Conservation (phyloP, 768 basidiomycete species). For the Boletus huronensis region DNA sequence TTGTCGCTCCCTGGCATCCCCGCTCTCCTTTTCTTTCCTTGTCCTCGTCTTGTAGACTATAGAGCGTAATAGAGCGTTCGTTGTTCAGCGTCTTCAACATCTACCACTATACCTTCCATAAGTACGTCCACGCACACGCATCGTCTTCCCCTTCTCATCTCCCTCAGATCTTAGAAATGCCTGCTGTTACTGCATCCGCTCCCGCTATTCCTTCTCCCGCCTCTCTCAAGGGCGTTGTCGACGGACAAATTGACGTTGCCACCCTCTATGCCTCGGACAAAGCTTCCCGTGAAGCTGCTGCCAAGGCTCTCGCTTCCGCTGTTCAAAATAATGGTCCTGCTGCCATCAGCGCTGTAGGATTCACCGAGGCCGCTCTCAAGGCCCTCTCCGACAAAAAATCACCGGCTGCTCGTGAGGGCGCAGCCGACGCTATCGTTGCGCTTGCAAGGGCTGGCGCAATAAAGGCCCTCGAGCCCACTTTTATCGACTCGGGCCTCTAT, state of each 20-base stretch:
- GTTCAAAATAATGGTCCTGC: conserved; percentile 83
- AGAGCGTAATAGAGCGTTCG: conserved; percentile 58
- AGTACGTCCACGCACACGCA: conserved; percentile 34
- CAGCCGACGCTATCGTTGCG: conserved; percentile 64
- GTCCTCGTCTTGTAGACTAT: conserved; percentile 31
- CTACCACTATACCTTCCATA: conserved; percentile 36
- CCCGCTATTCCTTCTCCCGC: conserved; percentile 57
- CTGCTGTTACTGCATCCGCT: conserved; percentile 69
- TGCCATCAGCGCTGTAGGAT: conserved; percentile 65
- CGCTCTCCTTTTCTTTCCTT: conserved; percentile 28
- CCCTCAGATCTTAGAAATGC: conserved; percentile 64
- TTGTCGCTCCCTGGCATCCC: conserved; percentile 25
- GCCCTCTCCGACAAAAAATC: conserved; percentile 96
- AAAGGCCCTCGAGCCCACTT: conserved; percentile 83
- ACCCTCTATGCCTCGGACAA: conserved; percentile 85
- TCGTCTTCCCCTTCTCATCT: neutral
- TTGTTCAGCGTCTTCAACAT: conserved; percentile 29
- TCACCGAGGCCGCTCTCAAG: conserved; percentile 72
- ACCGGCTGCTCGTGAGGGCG: conserved; percentile 86
- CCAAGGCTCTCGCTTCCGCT: conserved; percentile 62
- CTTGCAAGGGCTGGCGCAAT: conserved; percentile 69
- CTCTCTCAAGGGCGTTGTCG: conserved; percentile 68
- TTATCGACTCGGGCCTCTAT: conserved; percentile 85
- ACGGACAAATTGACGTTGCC: conserved; percentile 66
- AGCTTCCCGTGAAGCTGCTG: conserved; percentile 70